Evolutionary conservation across 2,329 filamentous ascomycete genomes (phyloP).

Genomic region (Ophioceras dolichostomum): DNA sequence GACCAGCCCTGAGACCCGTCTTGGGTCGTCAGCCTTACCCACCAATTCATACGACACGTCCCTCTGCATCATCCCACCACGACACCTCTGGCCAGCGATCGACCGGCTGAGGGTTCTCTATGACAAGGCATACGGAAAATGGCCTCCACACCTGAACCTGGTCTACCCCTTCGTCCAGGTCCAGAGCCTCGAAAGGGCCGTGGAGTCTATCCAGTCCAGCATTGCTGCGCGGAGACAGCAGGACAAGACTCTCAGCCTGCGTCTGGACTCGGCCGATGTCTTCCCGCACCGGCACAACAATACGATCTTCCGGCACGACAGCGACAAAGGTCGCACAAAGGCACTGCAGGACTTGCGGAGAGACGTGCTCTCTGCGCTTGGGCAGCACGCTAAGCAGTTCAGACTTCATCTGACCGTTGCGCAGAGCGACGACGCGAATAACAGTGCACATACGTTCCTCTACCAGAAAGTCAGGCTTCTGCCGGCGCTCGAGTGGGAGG

Average conservation of each 20-base stretch:
- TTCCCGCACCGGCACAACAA: conserved; percentile 37
- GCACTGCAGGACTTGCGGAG: conserved; percentile 20
- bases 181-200: conserved; percentile 30
- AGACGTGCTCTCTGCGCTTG: conserved; percentile 22
- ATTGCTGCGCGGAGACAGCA: neutral
- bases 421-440: conserved; percentile 35
- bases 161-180: conserved; percentile 51
- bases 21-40: too few species aligned
- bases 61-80: conserved; percentile 45
- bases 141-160: conserved; percentile 57
- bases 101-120: conserved; percentile 47
- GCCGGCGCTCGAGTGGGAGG: conserved; percentile 33
- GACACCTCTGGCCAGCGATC: conserved; percentile 30
- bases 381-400: conserved; percentile 17
- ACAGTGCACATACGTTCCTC: conserved; percentile 34
- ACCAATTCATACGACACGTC: conserved; percentile 42
- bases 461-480: conserved; percentile 38
- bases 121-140: conserved; percentile 47
- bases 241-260: conserved; percentile 10
- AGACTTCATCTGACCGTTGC: conserved; percentile 47
- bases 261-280: conserved; percentile 26
- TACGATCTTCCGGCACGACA: conserved; percentile 33
- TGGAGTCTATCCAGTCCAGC: conserved; percentile 17
- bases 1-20: neutral
- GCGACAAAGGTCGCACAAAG: conserved; percentile 7